Conservation (phyloP, 2,329 filamentous ascomycete species). For the Escovopsis sp. region DNA sequence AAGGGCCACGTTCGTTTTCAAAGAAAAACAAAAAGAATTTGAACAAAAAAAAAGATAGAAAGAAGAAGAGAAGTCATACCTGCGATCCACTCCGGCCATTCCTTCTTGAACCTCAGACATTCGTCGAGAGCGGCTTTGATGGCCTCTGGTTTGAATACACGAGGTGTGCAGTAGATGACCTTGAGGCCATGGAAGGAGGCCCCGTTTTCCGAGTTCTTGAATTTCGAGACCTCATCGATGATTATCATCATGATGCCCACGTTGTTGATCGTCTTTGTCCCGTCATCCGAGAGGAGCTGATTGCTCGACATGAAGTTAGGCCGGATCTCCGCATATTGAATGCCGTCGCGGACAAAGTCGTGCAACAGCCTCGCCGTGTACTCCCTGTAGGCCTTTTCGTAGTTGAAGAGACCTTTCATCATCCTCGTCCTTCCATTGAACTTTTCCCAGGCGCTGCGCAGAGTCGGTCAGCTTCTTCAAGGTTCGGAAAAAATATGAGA, state of each 20-base stretch:
- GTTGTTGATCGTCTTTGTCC: conserved; percentile 36
- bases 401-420: conserved; percentile 60
- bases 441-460: conserved; percentile 37
- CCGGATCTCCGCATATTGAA: conserved; percentile 58
- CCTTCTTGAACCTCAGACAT: conserved; percentile 44
- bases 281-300: conserved; percentile 44
- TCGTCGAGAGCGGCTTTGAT: conserved; percentile 42
- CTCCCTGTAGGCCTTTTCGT: conserved; percentile 43
- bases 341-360: conserved; percentile 47
- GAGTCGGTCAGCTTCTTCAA: background rate
- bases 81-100: conserved; percentile 45
- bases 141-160: conserved; percentile 35
- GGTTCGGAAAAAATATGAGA: background rate
- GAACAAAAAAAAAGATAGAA: background rate
- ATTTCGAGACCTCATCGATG: conserved; percentile 35
- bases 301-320: conserved; percentile 54
- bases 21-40: background rate
- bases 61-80: conserved; percentile 23
- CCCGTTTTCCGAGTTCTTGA: conserved; percentile 20
- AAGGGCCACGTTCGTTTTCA: background rate
- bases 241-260: conserved; percentile 46
- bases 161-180: conserved; percentile 56
- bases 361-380: conserved; percentile 47
- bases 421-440: conserved; percentile 57
- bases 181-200: conserved; percentile 48